Base-by-base conservation (phyloP, 1,284 basidiomycete species). In the Golubevia pallescens region DNA sequence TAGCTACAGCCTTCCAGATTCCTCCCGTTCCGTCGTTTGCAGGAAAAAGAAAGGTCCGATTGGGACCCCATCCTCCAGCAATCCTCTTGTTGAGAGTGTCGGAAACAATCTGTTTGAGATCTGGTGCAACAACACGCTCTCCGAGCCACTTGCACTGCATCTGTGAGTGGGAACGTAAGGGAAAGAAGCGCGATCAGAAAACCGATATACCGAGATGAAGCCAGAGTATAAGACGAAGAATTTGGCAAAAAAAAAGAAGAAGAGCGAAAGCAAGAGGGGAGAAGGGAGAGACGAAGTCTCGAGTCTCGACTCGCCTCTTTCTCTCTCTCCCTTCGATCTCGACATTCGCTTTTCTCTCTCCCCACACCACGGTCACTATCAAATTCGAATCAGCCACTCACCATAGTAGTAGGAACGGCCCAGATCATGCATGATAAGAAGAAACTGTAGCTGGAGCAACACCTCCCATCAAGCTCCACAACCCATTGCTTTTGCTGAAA, bases 131-230 rank as follows among this genome's bases (percentile, higher is more conserved):
- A 19, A 85, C 82, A 61, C 82, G 82, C 75, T 85, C 82, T 57
- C 82, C 82, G 66, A 85, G 80, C 82, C 82, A 85, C 75, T 82
- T 81, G 80, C 81, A 84, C 70, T 85, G 82, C 82, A 85, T 85
- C 73, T 20, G 61, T 5, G 16, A 13, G 56, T 4, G 38, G 56
- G 57, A 58, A 7, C n/a, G 19, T n/a, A 20, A 13, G 42, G 59
- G n/a, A n/a, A n/a, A 48, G 42, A n/a, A 28, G 28, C 28, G 34
- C 13, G 20, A 13, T 16, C 24, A 21, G 60, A 32, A 61, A 61
- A 10, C 28, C 28, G 28, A 28, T 28, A 28, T 28, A 28, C 28
- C 28, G 28, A 28, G 28, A 28, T 28, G 28, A 28, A 28, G 28
- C 28, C 28, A 28, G 28, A 28, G 28, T 28, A 28, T 28, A 28